Evolutionary conservation across 1,284 basidiomycete species (phyloP), one percentile per base, ranked within the genome.

Genomic region (Inonotus hispidus): DNA sequence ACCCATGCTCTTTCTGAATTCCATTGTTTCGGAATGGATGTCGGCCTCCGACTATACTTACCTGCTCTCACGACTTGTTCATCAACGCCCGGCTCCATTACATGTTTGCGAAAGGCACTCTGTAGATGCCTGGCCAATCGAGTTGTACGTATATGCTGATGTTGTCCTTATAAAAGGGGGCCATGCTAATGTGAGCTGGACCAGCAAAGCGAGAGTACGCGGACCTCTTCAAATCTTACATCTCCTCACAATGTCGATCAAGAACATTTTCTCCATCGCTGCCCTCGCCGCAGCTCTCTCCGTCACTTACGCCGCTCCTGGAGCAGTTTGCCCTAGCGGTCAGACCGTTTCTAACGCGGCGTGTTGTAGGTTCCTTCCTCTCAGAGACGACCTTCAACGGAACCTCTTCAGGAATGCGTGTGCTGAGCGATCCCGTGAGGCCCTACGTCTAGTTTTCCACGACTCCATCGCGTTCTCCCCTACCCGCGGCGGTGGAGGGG

Each of bases 381-480:
- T 77, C 47, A 56, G 71, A 16, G 70, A 74, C 16, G 73, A 76
- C 63, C 64, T 79, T 27, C 77, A 79, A 63, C 21, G 49, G 14
- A 56, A 55, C 38, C 56, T 62, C n/a, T 63, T 57, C 32, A 59
- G 60, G 39, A 46, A 47, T 3, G 43, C 35, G 11, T 59, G 61
- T 35, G 61, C 56, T 21, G 56, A 61, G 27, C 43, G 58, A 14
- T 65, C 62, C 32, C 61, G 57, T 32, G 61, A 59, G 41, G 52
- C 61, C 1, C 45, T 62, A 11, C 37, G 45, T n/a, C 32, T 63
- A 16, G 73, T 71, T n/a, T 75, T 76, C 71, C 73, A 76, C 68
- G 74, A 77, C 61, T 74, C 74, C 21, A 75, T 76, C 58, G 74
- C 72, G 11, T 75, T 73, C 64, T 74, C 72, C 1, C 61, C 59